These are phyloP conservation scores for Grigorovia transvaalensis DNA, from an alignment of 805 yeast species.

Conservation along the genomic window DNA sequence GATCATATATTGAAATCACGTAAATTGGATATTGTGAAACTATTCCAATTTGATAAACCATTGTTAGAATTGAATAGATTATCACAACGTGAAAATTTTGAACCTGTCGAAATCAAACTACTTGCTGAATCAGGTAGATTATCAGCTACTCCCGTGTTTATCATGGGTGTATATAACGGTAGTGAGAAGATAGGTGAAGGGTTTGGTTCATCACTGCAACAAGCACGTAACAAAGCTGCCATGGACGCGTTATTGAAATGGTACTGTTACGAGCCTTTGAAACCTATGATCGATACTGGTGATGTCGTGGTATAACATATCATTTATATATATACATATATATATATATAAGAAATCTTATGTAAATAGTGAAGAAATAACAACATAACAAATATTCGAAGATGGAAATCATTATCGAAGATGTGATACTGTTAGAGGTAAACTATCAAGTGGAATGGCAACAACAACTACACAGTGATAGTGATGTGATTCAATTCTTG, in stretches of 20 bases:
- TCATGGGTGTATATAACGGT: slow-evolving; percentile 88
- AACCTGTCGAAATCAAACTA: slow-evolving; percentile 68
- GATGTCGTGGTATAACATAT: slow-evolving; percentile 31
- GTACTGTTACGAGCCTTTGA: slow-evolving; percentile 80
- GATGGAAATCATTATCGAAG: not conserved
- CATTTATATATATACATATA: not conserved
- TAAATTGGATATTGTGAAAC: slow-evolving; percentile 57
- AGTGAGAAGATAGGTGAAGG: slow-evolving; percentile 82
- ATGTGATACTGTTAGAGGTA: slow-evolving; percentile 7
- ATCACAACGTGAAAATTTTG: slow-evolving; percentile 64
- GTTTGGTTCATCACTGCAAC: slow-evolving; percentile 79
- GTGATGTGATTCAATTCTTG: not conserved
- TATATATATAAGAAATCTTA: slow-evolving; percentile 1
- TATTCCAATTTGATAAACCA: slow-evolving; percentile 79
- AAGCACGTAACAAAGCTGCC: slow-evolving; percentile 87
- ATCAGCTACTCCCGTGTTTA: slow-evolving; percentile 72
- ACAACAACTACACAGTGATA: not conserved
- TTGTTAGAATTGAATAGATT: slow-evolving; percentile 71
- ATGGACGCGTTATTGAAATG: slow-evolving; percentile 84
- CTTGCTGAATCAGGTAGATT: slow-evolving; percentile 90
- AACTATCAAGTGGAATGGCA: slow-evolving; percentile 8
- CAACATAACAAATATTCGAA: not conserved
- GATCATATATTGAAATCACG: slow-evolving; percentile 77
- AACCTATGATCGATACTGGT: slow-evolving; percentile 45
- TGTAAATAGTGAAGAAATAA: slow-evolving; percentile 3